A percentile compares a stretch with the other conserved stretches of the same genome.
Conservation (phyloP, 345 rosid genomes). For the Lagerstroemia speciosa region DNA sequence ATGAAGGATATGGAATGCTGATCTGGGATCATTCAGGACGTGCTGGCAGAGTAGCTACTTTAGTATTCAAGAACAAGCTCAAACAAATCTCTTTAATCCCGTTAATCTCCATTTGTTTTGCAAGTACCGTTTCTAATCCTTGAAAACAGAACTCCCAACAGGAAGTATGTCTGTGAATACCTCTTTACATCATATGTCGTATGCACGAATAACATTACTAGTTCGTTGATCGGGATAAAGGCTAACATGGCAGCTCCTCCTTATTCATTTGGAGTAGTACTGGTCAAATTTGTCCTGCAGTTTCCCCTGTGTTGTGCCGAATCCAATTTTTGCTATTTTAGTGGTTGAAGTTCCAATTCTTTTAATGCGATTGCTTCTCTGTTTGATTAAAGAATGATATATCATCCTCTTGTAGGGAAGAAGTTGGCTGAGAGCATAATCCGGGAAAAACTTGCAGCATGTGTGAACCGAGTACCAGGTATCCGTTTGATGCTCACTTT, state of each 20-base stretch:
- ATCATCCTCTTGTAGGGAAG: constrained; percentile 41
- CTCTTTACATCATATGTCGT: neutral
- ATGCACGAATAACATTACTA: neutral
- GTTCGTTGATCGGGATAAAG: neutral
- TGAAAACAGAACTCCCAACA: neutral
- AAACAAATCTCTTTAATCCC: neutral
- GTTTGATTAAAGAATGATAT: neutral
- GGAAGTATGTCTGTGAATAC: neutral
- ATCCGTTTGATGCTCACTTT: constrained; percentile 11
- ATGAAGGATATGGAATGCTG: neutral
- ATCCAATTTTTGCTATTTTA: neutral
- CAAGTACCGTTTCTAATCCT: neutral
- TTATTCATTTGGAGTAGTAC: too few relatives aligned
- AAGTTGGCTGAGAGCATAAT: constrained; percentile 82
- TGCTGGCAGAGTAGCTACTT: neutral
- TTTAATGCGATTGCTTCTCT: neutral
- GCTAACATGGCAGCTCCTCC: neutral
- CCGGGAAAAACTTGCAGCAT: constrained; percentile 81
- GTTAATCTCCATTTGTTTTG: neutral
- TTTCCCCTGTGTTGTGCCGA: neutral
- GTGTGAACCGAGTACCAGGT: constrained; percentile 88
- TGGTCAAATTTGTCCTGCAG: too few relatives aligned
- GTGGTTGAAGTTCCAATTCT: too few relatives aligned
- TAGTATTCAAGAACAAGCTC: neutral
- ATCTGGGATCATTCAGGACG: neutral